phyloP scores from a whole-genome alignment of 768 basidiomycete genomes.

The Amanita fuliginea region DNA sequence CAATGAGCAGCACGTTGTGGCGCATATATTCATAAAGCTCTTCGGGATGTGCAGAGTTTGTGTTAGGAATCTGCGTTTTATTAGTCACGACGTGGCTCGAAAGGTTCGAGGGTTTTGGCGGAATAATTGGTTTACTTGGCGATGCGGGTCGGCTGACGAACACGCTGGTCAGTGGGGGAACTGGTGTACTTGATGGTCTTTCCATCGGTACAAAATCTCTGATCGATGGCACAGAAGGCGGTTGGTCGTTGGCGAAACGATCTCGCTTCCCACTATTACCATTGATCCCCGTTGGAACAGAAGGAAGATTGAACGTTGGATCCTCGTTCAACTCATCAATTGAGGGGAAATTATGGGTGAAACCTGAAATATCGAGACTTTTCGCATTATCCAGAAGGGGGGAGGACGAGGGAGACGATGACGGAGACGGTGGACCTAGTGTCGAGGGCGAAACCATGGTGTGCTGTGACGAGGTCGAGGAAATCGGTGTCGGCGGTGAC shows the following conservation, averaged over 20 bases:
- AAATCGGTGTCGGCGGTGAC: constrained; percentile 21
- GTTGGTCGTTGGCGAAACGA: constrained; percentile 16
- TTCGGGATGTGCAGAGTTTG: constrained; percentile 48
- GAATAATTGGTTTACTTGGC: constrained; percentile 27
- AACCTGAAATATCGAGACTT: constrained; percentile 36
- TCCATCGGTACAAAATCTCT: constrained; percentile 33
- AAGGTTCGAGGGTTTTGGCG: constrained; percentile 22
- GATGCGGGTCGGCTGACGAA: constrained; percentile 58
- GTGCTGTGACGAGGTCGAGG: constrained; percentile 39
- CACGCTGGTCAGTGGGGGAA: constrained; percentile 42
- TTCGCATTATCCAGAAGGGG: constrained; percentile 29
- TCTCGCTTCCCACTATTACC: constrained; percentile 13
- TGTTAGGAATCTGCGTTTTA: constrained; percentile 35
- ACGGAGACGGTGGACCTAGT: constrained; percentile 68
- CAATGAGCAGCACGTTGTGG: constrained; percentile 66
- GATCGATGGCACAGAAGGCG: constrained; percentile 20
- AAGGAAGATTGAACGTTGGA: constrained; percentile 34
- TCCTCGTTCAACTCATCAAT: constrained; percentile 66
- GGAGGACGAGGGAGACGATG: constrained; percentile 58
- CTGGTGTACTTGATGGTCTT: constrained; percentile 63
- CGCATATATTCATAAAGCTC: constrained; percentile 48
- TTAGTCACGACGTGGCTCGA: constrained; percentile 17
- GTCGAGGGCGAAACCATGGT: constrained; percentile 59
- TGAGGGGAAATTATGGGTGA: constrained; percentile 60
- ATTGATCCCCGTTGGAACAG: constrained; percentile 32